phyloP scores from a whole-genome alignment of 2,329 filamentous ascomycete genomes.

The Rhynchosporium secalis region DNA sequence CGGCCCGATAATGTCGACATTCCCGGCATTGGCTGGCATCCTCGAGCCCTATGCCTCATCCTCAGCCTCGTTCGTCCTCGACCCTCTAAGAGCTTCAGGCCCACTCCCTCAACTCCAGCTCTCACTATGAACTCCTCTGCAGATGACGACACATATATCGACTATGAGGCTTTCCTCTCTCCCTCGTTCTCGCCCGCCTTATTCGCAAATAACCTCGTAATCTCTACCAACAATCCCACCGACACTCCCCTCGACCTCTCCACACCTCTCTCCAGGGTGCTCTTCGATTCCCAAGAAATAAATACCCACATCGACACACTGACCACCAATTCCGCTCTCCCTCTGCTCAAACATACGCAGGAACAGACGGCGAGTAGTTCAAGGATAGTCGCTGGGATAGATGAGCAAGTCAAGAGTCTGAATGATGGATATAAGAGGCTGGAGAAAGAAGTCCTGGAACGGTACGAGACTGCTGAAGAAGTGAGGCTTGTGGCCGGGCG shows the following conservation, averaged over 20 bases:
- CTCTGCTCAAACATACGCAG: conserved; percentile 76
- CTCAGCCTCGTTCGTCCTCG: not conserved
- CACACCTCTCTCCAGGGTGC: conserved; percentile 86
- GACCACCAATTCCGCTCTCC: conserved; percentile 79
- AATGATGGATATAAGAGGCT: conserved; percentile 84
- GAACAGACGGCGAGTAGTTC: conserved; percentile 71
- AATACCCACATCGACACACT: conserved; percentile 92
- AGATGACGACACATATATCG: conserved; percentile 79
- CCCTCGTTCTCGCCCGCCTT: conserved; percentile 76
- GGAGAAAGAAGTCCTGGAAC: conserved; percentile 81
- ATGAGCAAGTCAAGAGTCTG: conserved; percentile 75
- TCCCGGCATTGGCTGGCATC: no score
- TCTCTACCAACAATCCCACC: conserved; percentile 86
- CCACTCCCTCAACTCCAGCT: conserved; percentile 4
- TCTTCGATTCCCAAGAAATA: conserved; percentile 96
- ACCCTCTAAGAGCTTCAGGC: not conserved
- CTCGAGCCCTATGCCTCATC: not conserved
- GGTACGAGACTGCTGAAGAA: conserved; percentile 83
- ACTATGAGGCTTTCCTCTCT: conserved; percentile 88
- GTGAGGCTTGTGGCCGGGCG: conserved; percentile 75
- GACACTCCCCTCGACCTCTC: conserved; percentile 91
- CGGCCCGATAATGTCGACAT: no score
- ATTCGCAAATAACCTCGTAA: conserved; percentile 88
- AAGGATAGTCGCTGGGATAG: conserved; percentile 72
- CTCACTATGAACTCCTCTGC: conserved; percentile 32